These are phyloP conservation scores for Fusarium udum DNA, from an alignment of 2,329 filamentous ascomycete genomes.

Conservation along the genomic window DNA sequence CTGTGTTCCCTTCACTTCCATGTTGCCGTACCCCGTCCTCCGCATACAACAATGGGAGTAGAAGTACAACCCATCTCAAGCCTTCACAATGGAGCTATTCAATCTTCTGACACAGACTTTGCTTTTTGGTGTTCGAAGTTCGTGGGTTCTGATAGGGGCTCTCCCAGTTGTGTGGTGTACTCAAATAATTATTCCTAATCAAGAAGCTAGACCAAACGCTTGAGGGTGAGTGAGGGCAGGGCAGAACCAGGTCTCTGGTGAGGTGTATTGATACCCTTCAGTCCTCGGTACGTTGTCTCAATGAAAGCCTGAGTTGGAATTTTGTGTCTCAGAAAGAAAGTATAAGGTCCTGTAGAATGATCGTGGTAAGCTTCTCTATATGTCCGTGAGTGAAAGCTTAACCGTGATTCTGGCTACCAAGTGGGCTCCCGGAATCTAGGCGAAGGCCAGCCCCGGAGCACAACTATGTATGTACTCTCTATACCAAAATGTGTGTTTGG, in stretches of 20 bases:
- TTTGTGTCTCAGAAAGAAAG: background rate
- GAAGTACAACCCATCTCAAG: background rate
- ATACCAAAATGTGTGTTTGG: background rate
- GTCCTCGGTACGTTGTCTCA: background rate
- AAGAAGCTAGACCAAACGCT: background rate
- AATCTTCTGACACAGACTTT: background rate
- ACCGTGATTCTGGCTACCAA: background rate
- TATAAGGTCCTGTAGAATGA: background rate
- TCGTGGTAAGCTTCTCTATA: background rate
- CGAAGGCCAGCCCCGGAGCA: background rate
- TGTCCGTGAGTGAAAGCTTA: background rate
- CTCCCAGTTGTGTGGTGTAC: background rate
- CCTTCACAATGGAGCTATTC: background rate
- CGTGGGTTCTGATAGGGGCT: background rate
- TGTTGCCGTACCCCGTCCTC: background rate
- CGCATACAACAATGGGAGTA: background rate
- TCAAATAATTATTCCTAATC: background rate
- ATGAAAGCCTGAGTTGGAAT: background rate
- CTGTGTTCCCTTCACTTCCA: background rate
- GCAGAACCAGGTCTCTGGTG: background rate
- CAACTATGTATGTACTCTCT: background rate
- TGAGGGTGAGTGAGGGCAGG: background rate
- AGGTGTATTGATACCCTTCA: conserved; percentile 5
- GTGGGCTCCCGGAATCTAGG: background rate
- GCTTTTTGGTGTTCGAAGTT: background rate